Evolutionary conservation across 768 basidiomycete genomes (phyloP).

Genomic region (Boletellus emodensis): DNA sequence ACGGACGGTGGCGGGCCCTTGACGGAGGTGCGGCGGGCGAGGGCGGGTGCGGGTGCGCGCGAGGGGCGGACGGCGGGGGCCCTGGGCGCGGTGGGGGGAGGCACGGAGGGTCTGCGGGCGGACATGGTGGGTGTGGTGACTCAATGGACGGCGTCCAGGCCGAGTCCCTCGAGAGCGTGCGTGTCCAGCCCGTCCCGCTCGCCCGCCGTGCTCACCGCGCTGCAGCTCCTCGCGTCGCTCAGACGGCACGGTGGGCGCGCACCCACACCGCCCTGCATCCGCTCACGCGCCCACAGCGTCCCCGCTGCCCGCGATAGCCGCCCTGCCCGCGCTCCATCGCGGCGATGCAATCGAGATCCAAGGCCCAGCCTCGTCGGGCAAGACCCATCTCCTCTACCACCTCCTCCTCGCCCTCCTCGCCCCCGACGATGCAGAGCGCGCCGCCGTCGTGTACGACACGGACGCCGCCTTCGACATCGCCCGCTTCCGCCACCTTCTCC

Average conservation of each 20-base stretch:
- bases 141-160: constrained; percentile 9
- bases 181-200: constrained; percentile 8
- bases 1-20: constrained; percentile 39
- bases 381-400: constrained; percentile 73
- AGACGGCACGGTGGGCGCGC: constrained; percentile 35
- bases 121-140: constrained; percentile 29
- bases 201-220: constrained; percentile 6
- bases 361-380: constrained; percentile 70
- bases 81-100: constrained; percentile 40
- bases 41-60: constrained; percentile 47
- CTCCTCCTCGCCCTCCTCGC: constrained; percentile 57
- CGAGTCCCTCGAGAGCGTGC: constrained; percentile 35
- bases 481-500: constrained; percentile 52
- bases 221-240: constrained; percentile 43
- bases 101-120: constrained; percentile 42
- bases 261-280: neutral
- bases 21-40: constrained; percentile 47
- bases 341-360: constrained; percentile 76
- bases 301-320: constrained; percentile 14
- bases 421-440: constrained; percentile 51
- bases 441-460: constrained; percentile 67
- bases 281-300: constrained; percentile 34
- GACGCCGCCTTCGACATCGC: constrained; percentile 60
- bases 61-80: constrained; percentile 56
- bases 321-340: constrained; percentile 33